Base-by-base conservation (phyloP, 2,329 filamentous ascomycete genomes). In the Cytospora piceae region DNA sequence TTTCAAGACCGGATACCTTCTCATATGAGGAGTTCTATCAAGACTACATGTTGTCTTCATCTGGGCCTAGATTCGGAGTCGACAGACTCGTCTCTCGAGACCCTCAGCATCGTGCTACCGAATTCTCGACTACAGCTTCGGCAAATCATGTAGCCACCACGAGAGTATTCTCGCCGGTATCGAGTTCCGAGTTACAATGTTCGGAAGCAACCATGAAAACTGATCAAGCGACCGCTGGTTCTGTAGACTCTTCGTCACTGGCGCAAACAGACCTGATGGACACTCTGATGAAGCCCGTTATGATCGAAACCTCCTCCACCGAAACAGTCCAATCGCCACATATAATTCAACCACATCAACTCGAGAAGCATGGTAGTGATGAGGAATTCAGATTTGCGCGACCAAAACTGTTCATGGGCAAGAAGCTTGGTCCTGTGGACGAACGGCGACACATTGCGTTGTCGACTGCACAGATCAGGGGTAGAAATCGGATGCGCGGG, bases 341-440 rank as follows among this genome's bases (percentile, higher is more conserved):
- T 11, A 37, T 14, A n/a, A 8, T 24, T 42, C 31, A 32, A 24
- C 51, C 42, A 12, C 17, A 49, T 39, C 29, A 37, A 5, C 11
- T 24, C n/a, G 49, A 52, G 20, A 32, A 37, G 20, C 51, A 42
- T 7, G 20, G 29, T 24, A 39, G 42, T 58, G 56, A 58, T n/a
- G 58, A 63, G 2, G 15, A 9, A 17, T 74, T 73, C 58, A 70
- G 61, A 27, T 75, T 75, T 60, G 69, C 67, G 17, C 71, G 66
- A 29, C 73, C 74, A 14, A 75, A 70, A 64, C 65, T 69, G 1
- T 75, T 75, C 58, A 65, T 74, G 2, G 74, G 74, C 9, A 74
- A 67, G 46, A 68, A 66, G 32, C 60, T 46, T 11, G 54, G 22
- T 14, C 60, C 53, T 5, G 31, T 63, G 14, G 52, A 66, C 17